A percentile compares a stretch with the other conserved stretches of the same genome.
phyloP scores from a whole-genome alignment of 192 early-diverging fungal species.

The Umbelopsis ramanniana region DNA sequence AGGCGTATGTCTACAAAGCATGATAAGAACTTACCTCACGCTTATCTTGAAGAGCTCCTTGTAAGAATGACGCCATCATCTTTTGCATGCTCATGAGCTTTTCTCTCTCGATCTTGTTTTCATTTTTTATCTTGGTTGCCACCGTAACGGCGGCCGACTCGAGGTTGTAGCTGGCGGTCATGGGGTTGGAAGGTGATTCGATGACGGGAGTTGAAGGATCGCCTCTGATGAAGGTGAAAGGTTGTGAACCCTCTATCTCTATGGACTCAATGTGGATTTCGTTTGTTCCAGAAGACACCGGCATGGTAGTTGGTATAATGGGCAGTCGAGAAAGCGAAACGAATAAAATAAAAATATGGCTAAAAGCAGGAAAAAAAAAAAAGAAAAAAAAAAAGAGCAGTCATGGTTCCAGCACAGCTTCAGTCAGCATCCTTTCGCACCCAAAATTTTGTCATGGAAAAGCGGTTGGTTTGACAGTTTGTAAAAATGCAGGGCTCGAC shows the following conservation, averaged over 20 bases:
- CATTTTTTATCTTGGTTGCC: slow-evolving; percentile 14
- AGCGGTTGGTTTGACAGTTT: neutral
- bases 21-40: slow-evolving; percentile 1
- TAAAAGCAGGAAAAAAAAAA: neutral
- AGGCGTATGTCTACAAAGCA: too few species aligned
- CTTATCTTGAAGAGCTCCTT: slow-evolving; percentile 22
- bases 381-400: slow-evolving; percentile 21
- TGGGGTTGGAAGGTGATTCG: neutral
- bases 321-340: neutral
- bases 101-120: neutral
- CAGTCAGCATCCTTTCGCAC: neutral
- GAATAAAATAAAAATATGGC: too few species aligned
- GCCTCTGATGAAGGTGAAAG: neutral
- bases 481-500: neutral
- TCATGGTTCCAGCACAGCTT: neutral
- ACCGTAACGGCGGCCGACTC: neutral
- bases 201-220: slow-evolving; percentile 11
- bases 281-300: slow-evolving; percentile 15
- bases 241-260: slow-evolving; percentile 13
- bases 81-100: slow-evolving; percentile 18
- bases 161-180: slow-evolving; percentile 7
- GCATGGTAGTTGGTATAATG: slow-evolving; percentile 20
- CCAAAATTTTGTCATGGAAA: too few species aligned
- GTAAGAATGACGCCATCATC: slow-evolving; percentile 16
- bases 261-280: slow-evolving; percentile 18